A percentile compares a stretch with the other conserved stretches of the same genome.
Evolutionary conservation across 371 early-diverging fungal genomes (phyloP).

Genomic region (Nematocida sp.): DNA sequence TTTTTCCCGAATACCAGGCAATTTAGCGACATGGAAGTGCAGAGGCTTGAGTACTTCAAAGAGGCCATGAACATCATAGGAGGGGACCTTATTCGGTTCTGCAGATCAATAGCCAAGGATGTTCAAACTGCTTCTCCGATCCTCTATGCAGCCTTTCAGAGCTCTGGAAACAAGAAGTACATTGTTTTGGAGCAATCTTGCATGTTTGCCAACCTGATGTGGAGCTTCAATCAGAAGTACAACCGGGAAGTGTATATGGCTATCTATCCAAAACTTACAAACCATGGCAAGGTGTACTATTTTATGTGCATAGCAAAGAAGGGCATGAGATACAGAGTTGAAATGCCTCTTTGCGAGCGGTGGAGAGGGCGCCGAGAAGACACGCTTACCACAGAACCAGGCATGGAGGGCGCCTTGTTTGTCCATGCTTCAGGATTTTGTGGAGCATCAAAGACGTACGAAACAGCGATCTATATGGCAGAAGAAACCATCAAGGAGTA

Average conservation of each 20-base stretch:
- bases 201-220: slow-evolving; percentile 7
- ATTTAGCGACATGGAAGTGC: neutral
- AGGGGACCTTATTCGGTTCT: slow-evolving; percentile 46
- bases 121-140: neutral
- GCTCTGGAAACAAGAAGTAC: slow-evolving; percentile 1
- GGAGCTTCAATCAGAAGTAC: slow-evolving; percentile 36
- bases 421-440: slow-evolving; percentile 79
- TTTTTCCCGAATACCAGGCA: neutral
- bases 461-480: slow-evolving; percentile 60
- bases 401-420: slow-evolving; percentile 76
- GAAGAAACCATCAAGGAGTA: slow-evolving; percentile 22
- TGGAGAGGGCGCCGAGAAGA: slow-evolving; percentile 90
- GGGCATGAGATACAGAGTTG: slow-evolving; percentile 72
- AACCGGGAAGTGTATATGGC: slow-evolving; percentile 50
- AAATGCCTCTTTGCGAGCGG: slow-evolving; percentile 78
- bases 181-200: slow-evolving; percentile 38
- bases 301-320: slow-evolving; percentile 69
- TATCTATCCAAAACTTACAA: slow-evolving; percentile 6
- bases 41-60: slow-evolving; percentile 39
- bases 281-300: slow-evolving; percentile 12
- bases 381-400: slow-evolving; percentile 70
- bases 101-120: neutral
- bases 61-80: slow-evolving; percentile 51
- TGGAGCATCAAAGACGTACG: slow-evolving; percentile 52
- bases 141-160: neutral